A percentile compares a stretch with the other conserved stretches of the same genome.
Conservation (phyloP, 208 protist genomes). For the Trichomonas vaginalis region DNA sequence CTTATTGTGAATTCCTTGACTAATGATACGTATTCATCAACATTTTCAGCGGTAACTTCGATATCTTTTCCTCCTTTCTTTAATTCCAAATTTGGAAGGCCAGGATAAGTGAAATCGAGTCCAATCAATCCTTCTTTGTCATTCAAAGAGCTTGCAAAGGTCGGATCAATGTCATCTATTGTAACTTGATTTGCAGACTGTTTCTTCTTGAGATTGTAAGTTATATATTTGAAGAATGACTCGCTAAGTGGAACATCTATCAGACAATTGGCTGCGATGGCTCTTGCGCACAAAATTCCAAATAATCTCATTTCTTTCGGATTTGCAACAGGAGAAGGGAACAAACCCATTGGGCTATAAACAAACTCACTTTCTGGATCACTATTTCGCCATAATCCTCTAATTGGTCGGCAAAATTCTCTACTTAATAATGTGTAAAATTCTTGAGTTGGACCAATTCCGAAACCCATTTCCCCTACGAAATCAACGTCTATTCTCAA, state of each 20-base stretch:
- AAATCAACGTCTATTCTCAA: neutral
- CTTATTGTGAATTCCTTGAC: neutral
- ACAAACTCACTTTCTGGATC: neutral
- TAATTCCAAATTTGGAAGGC: neutral
- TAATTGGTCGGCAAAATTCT: neutral
- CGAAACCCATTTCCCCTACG: neutral
- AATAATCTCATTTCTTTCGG: neutral
- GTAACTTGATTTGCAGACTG: neutral
- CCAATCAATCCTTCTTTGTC: neutral
- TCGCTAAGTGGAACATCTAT: neutral
- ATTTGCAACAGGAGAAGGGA: neutral
- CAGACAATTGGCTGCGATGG: neutral
- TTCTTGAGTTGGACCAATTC: neutral
- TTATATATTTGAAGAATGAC: neutral
- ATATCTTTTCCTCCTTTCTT: neutral
- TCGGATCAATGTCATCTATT: neutral
- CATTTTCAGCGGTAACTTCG: neutral
- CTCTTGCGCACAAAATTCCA: neutral
- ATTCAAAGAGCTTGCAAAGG: neutral
- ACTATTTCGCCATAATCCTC: neutral
- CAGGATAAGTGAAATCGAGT: neutral
- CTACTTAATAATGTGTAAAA: neutral
- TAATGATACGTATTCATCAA: neutral
- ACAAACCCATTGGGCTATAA: neutral
- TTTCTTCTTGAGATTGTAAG: too few relatives aligned